Percentiles rank a stretch among this genome's conserved stretches.
phyloP scores from a whole-genome alignment of 2,329 filamentous ascomycete species.

The Polytolypa hystricis region DNA sequence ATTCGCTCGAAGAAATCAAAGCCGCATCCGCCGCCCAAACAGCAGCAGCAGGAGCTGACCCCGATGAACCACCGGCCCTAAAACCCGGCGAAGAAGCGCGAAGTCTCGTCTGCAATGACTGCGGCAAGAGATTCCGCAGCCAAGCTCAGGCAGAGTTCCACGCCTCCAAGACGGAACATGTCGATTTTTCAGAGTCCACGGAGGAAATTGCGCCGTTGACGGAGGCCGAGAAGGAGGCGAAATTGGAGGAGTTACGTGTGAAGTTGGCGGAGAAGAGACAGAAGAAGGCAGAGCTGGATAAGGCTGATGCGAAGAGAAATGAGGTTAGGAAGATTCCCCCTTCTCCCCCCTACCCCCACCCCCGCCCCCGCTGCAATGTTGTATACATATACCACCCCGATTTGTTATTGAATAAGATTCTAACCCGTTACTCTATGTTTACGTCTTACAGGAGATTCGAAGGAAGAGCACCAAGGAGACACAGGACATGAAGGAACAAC shows the following conservation, averaged over 20 bases:
- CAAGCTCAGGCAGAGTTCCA: conserved; percentile 79
- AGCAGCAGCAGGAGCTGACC: conserved; percentile 42
- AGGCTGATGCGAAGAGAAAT: conserved; percentile 13
- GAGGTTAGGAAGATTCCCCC: conserved; percentile 14
- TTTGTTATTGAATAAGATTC: not conserved
- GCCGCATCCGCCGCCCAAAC: conserved; percentile 24
- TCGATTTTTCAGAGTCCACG: conserved; percentile 84
- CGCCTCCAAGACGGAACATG: conserved; percentile 80
- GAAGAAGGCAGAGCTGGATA: conserved; percentile 12
- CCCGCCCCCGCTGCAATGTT: not conserved
- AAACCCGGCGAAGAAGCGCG: conserved; percentile 60
- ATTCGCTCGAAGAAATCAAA: conserved; percentile 42
- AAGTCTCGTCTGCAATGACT: conserved; percentile 88
- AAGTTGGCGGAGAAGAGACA: conserved; percentile 11
- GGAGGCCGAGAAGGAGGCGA: conserved; percentile 79
- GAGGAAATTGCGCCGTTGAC: conserved; percentile 86
- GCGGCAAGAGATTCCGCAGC: conserved; percentile 79
- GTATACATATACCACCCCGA: not conserved
- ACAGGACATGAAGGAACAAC: conserved; percentile 81
- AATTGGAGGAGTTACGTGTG: conserved; percentile 35
- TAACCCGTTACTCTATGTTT: not conserved
- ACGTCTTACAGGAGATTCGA: conserved; percentile 51
- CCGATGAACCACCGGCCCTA: conserved; percentile 52
- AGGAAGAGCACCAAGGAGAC: conserved; percentile 81
- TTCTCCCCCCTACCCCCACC: not conserved